A percentile compares a stretch with the other conserved stretches of the same genome.
Evolutionary conservation across 768 basidiomycete genomes (phyloP).

Genomic region (Cystofilobasidium macerans): DNA sequence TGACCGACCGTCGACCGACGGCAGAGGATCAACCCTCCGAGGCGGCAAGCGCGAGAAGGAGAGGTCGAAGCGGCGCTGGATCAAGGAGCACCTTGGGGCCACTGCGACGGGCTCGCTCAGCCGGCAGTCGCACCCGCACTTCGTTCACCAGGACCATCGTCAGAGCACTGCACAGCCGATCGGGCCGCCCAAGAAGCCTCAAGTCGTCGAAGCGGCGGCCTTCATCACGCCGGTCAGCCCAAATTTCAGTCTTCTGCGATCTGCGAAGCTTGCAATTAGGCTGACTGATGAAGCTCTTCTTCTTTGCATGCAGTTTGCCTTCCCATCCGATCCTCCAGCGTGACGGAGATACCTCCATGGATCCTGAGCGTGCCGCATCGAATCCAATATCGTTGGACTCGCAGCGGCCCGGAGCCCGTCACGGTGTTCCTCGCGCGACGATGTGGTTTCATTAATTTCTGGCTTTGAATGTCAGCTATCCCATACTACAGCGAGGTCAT

Average conservation of each 20-base stretch:
- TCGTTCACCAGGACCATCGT: no score
- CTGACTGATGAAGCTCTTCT: not conserved
- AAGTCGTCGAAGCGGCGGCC: not conserved
- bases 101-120: not conserved
- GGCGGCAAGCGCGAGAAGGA: not conserved
- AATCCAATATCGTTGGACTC: no score
- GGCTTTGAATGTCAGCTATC: no score
- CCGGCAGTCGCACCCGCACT: no score
- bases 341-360: no score
- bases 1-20: not conserved
- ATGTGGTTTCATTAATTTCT: no score
- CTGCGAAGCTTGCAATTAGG: not conserved
- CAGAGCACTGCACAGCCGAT: no score
- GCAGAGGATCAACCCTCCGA: no score
- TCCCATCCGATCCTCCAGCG: not conserved
- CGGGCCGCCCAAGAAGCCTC: not conserved
- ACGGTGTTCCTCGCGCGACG: no score
- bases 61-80: not conserved
- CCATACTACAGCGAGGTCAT: no score
- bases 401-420: no score
- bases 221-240: constrained; percentile 1
- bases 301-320: not conserved
- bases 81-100: not conserved
- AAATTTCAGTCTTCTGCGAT: not conserved
- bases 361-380: no score